Percentiles rank a stretch among this genome's conserved stretches.
Evolutionary conservation across 805 yeast species (phyloP).

Genomic region (Wickerhamiella slavikovae): DNA sequence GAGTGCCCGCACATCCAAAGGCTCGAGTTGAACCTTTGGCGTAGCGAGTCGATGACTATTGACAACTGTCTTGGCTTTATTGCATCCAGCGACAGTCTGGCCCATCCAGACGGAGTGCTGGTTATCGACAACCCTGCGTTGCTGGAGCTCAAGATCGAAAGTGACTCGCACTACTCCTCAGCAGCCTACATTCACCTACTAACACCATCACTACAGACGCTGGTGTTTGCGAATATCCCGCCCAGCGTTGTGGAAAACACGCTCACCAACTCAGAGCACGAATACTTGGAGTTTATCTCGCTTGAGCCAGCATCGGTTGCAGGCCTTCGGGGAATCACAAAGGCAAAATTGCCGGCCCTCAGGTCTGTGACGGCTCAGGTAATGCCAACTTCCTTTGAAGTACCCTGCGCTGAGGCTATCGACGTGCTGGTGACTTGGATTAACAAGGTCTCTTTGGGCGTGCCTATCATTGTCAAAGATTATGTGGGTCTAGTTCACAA

Average conservation of each 20-base stretch:
- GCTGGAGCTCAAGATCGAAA: constrained; percentile 5
- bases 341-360: constrained; percentile 4
- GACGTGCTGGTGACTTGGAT: constrained; percentile 7
- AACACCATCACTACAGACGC: constrained; percentile 6
- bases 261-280: constrained; percentile 1
- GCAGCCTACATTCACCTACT: constrained; percentile 4
- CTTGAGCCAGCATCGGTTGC: constrained; percentile 9
- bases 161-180: constrained; percentile 1
- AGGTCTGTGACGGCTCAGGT: constrained; percentile 6
- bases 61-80: not conserved
- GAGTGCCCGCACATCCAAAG: constrained; percentile 4
- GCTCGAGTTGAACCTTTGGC: constrained; percentile 6
- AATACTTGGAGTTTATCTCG: constrained; percentile 7
- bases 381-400: constrained; percentile 3
- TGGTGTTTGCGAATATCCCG: constrained; percentile 8
- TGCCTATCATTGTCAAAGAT: constrained; percentile 10
- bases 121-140: constrained; percentile 5
- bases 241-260: constrained; percentile 4
- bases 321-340: constrained; percentile 5
- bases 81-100: not conserved
- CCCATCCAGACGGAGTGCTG: not conserved
- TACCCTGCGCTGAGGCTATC: constrained; percentile 3
- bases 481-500: constrained; percentile 5
- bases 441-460: constrained; percentile 7
- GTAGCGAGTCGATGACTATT: not conserved